Conservation (phyloP, 2,329 filamentous ascomycete species). For the Stagonosporopsis chrysanthemi region DNA sequence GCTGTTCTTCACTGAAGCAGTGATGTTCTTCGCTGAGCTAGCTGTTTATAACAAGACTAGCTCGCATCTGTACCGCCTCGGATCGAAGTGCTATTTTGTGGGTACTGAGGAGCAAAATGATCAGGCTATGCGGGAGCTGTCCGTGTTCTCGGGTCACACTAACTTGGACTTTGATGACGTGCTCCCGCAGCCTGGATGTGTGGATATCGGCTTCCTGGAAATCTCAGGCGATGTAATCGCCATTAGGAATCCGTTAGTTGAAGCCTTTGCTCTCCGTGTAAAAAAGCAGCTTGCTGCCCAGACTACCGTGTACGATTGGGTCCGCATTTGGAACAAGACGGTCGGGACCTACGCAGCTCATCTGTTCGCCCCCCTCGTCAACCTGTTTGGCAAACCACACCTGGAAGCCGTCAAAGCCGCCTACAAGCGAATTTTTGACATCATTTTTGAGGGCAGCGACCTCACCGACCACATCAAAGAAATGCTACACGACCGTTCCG, state of each 20-base stretch:
- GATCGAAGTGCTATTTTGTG: slow-evolving; percentile 35
- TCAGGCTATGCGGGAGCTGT: slow-evolving; percentile 12
- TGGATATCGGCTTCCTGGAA: slow-evolving; percentile 26
- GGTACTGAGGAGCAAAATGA: slow-evolving; percentile 27
- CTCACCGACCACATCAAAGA: slow-evolving; percentile 31
- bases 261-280: slow-evolving; percentile 25
- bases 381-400: slow-evolving; percentile 37
- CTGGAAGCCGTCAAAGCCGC: slow-evolving; percentile 31
- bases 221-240: neutral
- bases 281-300: slow-evolving; percentile 33
- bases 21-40: slow-evolving; percentile 41
- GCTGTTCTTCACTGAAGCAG: slow-evolving; percentile 36
- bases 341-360: slow-evolving; percentile 35
- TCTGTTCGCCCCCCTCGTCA: slow-evolving; percentile 39
- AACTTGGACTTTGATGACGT: slow-evolving; percentile 21
- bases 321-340: slow-evolving; percentile 38
- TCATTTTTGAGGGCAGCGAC: slow-evolving; percentile 29
- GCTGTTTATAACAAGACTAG: slow-evolving; percentile 28
- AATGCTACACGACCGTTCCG: slow-evolving; percentile 24
- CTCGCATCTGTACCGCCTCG: slow-evolving; percentile 32
- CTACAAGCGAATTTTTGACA: slow-evolving; percentile 33
- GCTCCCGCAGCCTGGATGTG: neutral
- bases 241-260: slow-evolving; percentile 27
- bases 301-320: slow-evolving; percentile 35
- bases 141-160: slow-evolving; percentile 27